These are phyloP conservation scores for Backusella liffmaniae DNA, from an alignment of 192 early-diverging fungal species.

Conservation along the genomic window DNA sequence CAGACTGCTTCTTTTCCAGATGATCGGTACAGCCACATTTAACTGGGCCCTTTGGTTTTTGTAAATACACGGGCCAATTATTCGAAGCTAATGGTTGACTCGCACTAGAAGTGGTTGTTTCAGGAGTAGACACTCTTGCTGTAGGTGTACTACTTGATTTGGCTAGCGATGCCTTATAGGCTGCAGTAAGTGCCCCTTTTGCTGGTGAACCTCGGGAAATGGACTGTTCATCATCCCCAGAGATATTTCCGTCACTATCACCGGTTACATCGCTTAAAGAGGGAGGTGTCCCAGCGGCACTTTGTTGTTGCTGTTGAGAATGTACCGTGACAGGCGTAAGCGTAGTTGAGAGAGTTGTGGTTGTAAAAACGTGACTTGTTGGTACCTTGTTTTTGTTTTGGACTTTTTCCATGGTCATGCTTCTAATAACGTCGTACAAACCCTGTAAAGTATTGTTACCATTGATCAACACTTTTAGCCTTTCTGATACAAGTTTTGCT, in stretches of 20 bases:
- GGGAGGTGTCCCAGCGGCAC: background rate
- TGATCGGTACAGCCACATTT: conserved; percentile 69
- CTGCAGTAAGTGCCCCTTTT: conserved; percentile 11
- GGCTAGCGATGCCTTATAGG: background rate
- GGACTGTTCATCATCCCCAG: background rate
- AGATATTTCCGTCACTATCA: background rate
- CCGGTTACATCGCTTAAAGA: background rate
- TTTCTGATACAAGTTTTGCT: conserved; percentile 21
- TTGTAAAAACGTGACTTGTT: conserved; percentile 18
- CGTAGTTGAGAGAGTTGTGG: conserved; percentile 11
- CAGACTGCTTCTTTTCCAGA: conserved; percentile 57
- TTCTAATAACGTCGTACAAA: conserved; percentile 22
- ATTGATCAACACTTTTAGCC: conserved; percentile 21
- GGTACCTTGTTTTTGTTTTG: conserved; percentile 5
- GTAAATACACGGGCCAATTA: conserved; percentile 37
- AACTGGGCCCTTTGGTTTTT: conserved; percentile 45
- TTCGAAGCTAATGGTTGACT: background rate
- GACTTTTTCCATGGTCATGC: background rate
- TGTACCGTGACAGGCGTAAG: conserved; percentile 26
- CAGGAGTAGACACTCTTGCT: background rate
- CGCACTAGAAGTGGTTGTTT: background rate
- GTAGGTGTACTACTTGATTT: background rate
- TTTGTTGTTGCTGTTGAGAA: background rate
- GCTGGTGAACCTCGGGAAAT: conserved; percentile 10
- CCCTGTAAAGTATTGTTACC: conserved; percentile 17